These are phyloP conservation scores for Lophium mytilinum DNA, from an alignment of 495 filamentous ascomycete species.

Conservation along the genomic window DNA sequence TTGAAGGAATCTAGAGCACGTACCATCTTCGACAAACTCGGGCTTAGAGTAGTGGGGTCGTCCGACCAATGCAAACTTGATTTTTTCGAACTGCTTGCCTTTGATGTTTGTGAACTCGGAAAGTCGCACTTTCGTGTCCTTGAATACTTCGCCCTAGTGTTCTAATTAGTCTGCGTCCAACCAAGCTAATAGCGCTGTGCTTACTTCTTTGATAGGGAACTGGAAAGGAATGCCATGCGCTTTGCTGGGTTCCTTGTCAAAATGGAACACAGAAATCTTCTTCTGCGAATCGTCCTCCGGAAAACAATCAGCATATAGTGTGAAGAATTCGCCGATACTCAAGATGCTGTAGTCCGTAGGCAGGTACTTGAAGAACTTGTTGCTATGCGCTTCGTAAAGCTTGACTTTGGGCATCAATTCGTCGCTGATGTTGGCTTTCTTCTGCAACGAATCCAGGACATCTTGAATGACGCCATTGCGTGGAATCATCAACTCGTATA, in stretches of 20 bases:
- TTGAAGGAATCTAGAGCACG: slow-evolving; percentile 27
- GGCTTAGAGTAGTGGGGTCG: slow-evolving; percentile 59
- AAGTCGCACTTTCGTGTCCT: slow-evolving; percentile 82
- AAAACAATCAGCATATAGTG: slow-evolving; percentile 68
- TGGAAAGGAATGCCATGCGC: slow-evolving; percentile 80
- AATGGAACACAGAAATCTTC: slow-evolving; percentile 70
- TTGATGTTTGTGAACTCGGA: slow-evolving; percentile 88
- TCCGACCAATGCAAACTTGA: slow-evolving; percentile 83
- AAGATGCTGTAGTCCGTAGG: slow-evolving; percentile 54
- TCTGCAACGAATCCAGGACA: slow-evolving; percentile 61
- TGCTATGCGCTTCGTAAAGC: slow-evolving; percentile 68
- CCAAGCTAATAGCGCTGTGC: slow-evolving; percentile 20
- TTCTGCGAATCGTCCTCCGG: slow-evolving; percentile 42
- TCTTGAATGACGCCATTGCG: slow-evolving; percentile 74
- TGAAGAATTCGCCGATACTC: slow-evolving; percentile 76
- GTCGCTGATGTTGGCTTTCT: slow-evolving; percentile 69
- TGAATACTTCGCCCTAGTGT: slow-evolving; percentile 72
- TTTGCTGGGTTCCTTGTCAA: slow-evolving; percentile 75
- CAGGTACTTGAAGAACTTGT: slow-evolving; percentile 74
- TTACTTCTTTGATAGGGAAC: slow-evolving; percentile 77
- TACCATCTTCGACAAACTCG: slow-evolving; percentile 81
- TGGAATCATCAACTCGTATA: slow-evolving; percentile 70
- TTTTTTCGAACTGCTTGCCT: slow-evolving; percentile 97
- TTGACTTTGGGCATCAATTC: slow-evolving; percentile 60
- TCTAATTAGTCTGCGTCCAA: too few species aligned